Conservation (phyloP, 345 rosid genomes). For the Eucalyptus polyanthemos region DNA sequence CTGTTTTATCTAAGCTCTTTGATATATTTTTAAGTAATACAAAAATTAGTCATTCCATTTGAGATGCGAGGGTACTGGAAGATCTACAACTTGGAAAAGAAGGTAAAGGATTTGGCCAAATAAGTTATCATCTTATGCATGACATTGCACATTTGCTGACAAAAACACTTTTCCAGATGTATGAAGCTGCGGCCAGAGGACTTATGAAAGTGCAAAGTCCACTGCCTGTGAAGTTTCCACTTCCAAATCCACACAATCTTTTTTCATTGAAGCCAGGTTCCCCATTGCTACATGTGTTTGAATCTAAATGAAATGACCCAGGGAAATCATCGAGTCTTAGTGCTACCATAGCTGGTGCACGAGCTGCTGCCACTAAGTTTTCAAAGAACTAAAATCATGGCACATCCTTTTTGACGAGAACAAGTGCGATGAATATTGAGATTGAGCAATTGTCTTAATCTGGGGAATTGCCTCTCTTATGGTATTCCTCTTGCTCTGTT, state of each 20-base stretch:
- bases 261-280: no score
- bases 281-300: not conserved
- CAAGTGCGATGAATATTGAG: not conserved
- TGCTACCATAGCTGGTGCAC: slow-evolving; percentile 79
- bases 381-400: slow-evolving; percentile 26
- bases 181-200: slow-evolving; percentile 68
- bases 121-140: no score
- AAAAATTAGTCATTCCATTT: no score
- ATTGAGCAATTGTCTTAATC: no score
- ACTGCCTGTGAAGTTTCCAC: slow-evolving; percentile 50
- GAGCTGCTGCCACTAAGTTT: slow-evolving; percentile 72
- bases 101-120: no score
- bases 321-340: slow-evolving; percentile 40
- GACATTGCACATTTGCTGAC: no score
- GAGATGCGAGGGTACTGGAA: no score
- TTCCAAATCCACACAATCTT: slow-evolving; percentile 28
- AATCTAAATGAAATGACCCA: slow-evolving; percentile 8
- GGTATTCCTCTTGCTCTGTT: no score
- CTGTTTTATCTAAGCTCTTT: no score
- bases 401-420: not conserved
- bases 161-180: slow-evolving; percentile 30
- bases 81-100: no score
- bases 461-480: no score
- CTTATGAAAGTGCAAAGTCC: slow-evolving; percentile 37
- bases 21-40: no score